Percentiles rank a stretch among this genome's conserved stretches.
phyloP scores from a whole-genome alignment of 495 filamentous ascomycete species.

The Penicillium atrosanguineum region DNA sequence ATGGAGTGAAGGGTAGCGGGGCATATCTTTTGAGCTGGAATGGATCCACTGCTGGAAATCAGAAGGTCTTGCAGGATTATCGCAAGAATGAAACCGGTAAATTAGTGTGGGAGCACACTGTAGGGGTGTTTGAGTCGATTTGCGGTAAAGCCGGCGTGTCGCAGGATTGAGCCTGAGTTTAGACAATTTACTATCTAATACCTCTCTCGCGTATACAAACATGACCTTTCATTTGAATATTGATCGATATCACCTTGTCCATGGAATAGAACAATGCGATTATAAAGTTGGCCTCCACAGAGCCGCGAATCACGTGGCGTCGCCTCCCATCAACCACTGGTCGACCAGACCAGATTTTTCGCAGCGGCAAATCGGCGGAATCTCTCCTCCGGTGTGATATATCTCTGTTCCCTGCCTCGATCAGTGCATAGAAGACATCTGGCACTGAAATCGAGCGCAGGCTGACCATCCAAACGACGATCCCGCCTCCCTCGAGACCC shows the following conservation, averaged over 20 bases:
- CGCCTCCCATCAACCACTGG: conserved; percentile 7
- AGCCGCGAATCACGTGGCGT: conserved; percentile 13
- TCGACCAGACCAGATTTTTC: conserved; percentile 6
- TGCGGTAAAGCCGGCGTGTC: conserved; percentile 6
- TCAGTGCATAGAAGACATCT: conserved; percentile 6
- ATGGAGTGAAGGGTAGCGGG: conserved; percentile 22
- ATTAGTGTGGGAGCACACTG: conserved; percentile 22
- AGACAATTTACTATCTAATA: background rate
- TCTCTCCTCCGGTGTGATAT: conserved; percentile 1
- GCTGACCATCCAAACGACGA: background rate
- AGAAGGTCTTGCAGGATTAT: conserved; percentile 12
- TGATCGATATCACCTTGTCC: background rate
- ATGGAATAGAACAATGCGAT: background rate
- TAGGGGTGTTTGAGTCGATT: conserved; percentile 17
- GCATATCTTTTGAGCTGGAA: conserved; percentile 20
- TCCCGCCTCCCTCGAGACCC: background rate
- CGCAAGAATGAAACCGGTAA: conserved; percentile 19
- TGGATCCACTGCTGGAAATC: conserved; percentile 16
- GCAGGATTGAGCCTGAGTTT: background rate
- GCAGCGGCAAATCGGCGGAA: conserved; percentile 10
- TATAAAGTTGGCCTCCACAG: background rate
- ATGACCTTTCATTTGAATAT: background rate
- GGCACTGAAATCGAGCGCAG: conserved; percentile 14
- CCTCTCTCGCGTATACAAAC: background rate
- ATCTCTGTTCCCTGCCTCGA: conserved; percentile 8